These are phyloP conservation scores for Erythrobasidium hasegawianum DNA, from an alignment of 1,284 basidiomycete genomes.

Conservation along the genomic window DNA sequence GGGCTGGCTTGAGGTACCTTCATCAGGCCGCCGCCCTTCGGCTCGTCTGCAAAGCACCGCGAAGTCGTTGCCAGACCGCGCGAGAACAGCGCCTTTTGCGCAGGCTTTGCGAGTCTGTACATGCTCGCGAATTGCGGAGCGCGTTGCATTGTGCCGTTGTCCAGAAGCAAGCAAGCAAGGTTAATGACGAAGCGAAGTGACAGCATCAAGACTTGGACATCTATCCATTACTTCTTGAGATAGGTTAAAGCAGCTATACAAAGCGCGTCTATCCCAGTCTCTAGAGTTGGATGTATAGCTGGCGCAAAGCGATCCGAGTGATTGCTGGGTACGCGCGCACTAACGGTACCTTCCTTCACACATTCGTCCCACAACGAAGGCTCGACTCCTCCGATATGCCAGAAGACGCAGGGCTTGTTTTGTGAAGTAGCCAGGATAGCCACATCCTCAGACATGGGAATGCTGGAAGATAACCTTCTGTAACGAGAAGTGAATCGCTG, in stretches of 20 bases:
- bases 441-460: conserved; percentile 11
- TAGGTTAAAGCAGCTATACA: conserved; percentile 15
- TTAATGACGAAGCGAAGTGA: too few relatives aligned
- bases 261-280: conserved; percentile 4
- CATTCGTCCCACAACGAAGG: background rate
- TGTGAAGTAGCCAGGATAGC: conserved; percentile 10
- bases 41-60: too few relatives aligned
- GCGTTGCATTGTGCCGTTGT: too few relatives aligned
- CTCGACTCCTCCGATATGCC: conserved; percentile 11
- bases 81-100: too few relatives aligned
- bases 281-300: conserved; percentile 6
- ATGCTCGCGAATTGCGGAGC: too few relatives aligned
- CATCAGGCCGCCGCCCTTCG: too few relatives aligned
- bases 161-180: too few relatives aligned
- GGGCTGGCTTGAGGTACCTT: conserved; percentile 7
- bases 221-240: background rate
- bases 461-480: background rate
- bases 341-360: conserved; percentile 2
- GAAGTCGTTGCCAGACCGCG: too few relatives aligned
- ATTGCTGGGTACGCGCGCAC: conserved; percentile 4
- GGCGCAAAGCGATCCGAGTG: conserved; percentile 9
- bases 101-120: too few relatives aligned
- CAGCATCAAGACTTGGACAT: too few relatives aligned
- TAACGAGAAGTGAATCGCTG: background rate
- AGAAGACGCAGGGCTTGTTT: conserved; percentile 22